Base-by-base conservation (phyloP, 1,284 basidiomycete species). In the Cryptococcus sp. region DNA sequence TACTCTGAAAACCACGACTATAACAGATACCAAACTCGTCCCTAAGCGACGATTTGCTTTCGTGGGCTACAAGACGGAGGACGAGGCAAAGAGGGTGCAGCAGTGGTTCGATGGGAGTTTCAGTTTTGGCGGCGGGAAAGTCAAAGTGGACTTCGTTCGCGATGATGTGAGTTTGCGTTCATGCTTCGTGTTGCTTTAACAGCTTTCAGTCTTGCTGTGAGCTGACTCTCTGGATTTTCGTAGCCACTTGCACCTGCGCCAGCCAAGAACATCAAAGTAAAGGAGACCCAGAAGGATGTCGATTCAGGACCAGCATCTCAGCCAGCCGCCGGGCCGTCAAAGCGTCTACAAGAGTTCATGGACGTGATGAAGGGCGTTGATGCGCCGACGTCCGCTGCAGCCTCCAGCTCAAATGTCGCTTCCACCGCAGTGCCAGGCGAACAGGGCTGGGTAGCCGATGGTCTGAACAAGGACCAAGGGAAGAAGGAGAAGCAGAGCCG, bases 11-110 rank as follows among this genome's bases (percentile, higher is more conserved):
- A 53, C 63, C 27, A 70, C 75, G 39, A 63, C 56, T 13, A 84
- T 97, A 58, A 99, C 95, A 5, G 95, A 98, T 79, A 84, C 88
- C 54, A 91, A 91, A 77, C 84, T 98, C 55, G 87, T 93, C 8
- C 81, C 84, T 31, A 90, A 90, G 71, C 84, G 95, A 5, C 83
- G 91, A 39, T 95, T 99, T 73, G 95, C 89, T 0, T 99, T 98
- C 73, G 84, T 97, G 7, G 95, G 95, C 0, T 98, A 87, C 82
- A 91, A 90, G 76, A 85, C 86, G 0, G 84, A 88, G 40, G 81
- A 84, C 13, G 90, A 97, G 65, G 95, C 95, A 0, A 63, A 80
- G 13, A 83, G 83, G 16, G 92, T 90, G 0, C 85, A 85, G 73
- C 84, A 87, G 47, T 98, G 90, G 87, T 96, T 92, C 69, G 86